Percentiles rank a stretch among this genome's conserved stretches.
Evolutionary conservation across 768 basidiomycete genomes (phyloP).

Genomic region (Coprinopsis cinerea): DNA sequence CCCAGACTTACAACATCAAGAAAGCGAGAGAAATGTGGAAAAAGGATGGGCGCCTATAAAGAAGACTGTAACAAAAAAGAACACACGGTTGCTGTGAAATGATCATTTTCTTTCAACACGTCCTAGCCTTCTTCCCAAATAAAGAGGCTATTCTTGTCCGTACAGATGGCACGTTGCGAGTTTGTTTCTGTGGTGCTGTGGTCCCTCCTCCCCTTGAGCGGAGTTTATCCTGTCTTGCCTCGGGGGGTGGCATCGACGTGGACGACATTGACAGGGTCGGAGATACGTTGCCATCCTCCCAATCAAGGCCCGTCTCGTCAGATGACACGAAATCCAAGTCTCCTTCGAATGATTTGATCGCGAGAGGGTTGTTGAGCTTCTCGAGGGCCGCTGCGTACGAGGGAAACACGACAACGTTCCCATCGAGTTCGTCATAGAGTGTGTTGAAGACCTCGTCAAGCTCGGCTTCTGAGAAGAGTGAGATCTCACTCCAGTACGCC

Average conservation of each 20-base stretch:
- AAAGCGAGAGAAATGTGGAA: no score
- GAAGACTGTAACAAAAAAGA: no score
- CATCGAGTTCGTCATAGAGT: constrained; percentile 12
- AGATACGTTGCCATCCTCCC: no score
- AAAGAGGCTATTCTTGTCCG: background rate
- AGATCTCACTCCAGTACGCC: constrained; percentile 14
- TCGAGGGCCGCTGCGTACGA: constrained; percentile 10
- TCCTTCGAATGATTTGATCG: constrained; percentile 2
- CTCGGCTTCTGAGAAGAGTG: constrained; percentile 10
- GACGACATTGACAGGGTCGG: no score
- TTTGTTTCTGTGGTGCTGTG: background rate
- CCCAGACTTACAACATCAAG: no score
- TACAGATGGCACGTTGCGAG: background rate
- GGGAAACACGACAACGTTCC: constrained; percentile 15
- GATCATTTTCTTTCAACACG: background rate
- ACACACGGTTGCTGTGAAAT: no score
- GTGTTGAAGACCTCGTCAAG: constrained; percentile 12
- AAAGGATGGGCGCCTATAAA: no score
- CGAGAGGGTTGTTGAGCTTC: constrained; percentile 10
- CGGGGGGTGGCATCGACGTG: no score
- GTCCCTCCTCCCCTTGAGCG: background rate
- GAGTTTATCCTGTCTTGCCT: no score
- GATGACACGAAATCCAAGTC: background rate
- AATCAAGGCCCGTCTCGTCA: background rate
- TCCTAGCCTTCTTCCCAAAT: background rate